phyloP scores from a whole-genome alignment of 192 early-diverging fungal genomes.

The Linnemannia zychae region DNA sequence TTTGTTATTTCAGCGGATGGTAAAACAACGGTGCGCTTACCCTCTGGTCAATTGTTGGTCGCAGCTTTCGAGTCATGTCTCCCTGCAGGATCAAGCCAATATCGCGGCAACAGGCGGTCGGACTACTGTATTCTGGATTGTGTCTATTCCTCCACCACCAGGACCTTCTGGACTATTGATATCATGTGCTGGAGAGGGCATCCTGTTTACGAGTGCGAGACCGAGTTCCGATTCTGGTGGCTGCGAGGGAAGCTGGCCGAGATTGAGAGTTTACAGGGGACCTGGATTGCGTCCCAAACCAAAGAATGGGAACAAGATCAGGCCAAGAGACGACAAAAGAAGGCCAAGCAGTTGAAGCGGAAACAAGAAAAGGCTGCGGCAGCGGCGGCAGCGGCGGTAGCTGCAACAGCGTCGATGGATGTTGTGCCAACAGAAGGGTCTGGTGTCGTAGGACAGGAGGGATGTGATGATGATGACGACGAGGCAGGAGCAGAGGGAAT shows the following conservation, averaged over 20 bases:
- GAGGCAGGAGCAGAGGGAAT: constrained; percentile 41
- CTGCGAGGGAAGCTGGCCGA: constrained; percentile 59
- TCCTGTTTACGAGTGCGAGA: constrained; percentile 73
- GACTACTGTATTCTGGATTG: constrained; percentile 74
- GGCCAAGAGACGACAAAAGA: constrained; percentile 32
- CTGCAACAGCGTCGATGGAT: constrained; percentile 17
- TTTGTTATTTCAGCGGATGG: constrained; percentile 68
- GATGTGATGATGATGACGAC: constrained; percentile 39
- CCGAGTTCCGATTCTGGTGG: constrained; percentile 72
- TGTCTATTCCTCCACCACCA: constrained; percentile 62
- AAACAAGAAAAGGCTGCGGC: constrained; percentile 37
- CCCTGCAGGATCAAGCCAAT: constrained; percentile 63
- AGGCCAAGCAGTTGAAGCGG: constrained; percentile 26
- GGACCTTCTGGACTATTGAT: constrained; percentile 70
- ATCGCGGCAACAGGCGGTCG: constrained; percentile 62
- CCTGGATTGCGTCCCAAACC: constrained; percentile 41
- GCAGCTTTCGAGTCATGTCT: constrained; percentile 64
- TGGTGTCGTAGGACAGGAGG: constrained; percentile 10
- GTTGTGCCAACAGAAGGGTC: not conserved
- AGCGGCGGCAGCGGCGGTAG: constrained; percentile 6
- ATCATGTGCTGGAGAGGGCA: constrained; percentile 75
- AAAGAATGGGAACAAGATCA: constrained; percentile 39
- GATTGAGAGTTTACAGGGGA: constrained; percentile 56
- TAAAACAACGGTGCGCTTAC: constrained; percentile 33
- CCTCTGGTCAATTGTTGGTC: constrained; percentile 28